Conservation (phyloP, 2,329 filamentous ascomycete genomes). For the Fusarium pininemorale region DNA sequence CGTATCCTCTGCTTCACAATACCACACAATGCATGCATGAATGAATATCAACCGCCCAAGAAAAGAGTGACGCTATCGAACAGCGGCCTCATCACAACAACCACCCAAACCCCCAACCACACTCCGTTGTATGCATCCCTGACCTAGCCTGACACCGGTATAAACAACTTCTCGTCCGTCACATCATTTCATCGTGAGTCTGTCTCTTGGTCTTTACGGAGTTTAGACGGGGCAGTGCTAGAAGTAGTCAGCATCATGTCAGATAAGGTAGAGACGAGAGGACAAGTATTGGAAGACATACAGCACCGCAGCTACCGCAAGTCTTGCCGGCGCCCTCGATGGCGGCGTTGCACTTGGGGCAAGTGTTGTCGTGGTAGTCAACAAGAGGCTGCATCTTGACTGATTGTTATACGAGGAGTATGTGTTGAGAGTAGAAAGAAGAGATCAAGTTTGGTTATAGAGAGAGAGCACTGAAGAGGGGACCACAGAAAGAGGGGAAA, state of each 20-base stretch:
- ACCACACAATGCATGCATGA: background rate
- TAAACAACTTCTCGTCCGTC: conserved; percentile 10
- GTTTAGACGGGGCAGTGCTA: conserved; percentile 43
- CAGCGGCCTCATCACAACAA: conserved; percentile 22
- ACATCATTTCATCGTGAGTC: conserved; percentile 21
- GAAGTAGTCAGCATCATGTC: conserved; percentile 2
- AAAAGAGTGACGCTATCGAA: conserved; percentile 27
- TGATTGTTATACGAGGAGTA: background rate
- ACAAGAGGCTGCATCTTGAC: conserved; percentile 47
- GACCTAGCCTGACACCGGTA: conserved; percentile 16
- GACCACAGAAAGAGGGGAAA: background rate
- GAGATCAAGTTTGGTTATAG: background rate
- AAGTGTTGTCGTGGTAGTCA: conserved; percentile 52
- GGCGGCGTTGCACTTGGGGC: conserved; percentile 66
- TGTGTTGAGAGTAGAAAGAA: background rate
- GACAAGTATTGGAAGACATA: conserved; percentile 48
- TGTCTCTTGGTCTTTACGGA: background rate
- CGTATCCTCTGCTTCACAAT: conserved; percentile 3
- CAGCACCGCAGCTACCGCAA: conserved; percentile 65
- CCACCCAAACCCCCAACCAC: conserved; percentile 8
- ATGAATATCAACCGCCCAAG: conserved; percentile 8
- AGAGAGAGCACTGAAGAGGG: background rate
- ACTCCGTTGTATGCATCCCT: conserved; percentile 16
- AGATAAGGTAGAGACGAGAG: background rate
- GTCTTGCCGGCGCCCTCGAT: conserved; percentile 59